Evolutionary conservation across 345 rosid genomes (phyloP).

Genomic region (Camelina hispida): DNA sequence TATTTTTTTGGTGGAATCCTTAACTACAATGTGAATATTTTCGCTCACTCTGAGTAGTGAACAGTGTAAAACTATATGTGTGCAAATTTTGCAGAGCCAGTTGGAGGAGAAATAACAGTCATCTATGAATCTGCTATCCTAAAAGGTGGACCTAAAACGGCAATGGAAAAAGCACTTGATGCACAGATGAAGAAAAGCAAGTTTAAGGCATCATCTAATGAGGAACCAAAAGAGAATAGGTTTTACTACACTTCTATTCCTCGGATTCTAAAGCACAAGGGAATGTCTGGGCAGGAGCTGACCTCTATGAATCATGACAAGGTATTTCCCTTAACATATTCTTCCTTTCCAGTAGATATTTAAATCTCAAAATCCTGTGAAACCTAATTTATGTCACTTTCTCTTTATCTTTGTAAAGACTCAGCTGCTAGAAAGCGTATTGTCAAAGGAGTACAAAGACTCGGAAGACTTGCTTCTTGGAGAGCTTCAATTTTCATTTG

Average conservation of each 20-base stretch:
- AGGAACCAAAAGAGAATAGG: constrained; percentile 53
- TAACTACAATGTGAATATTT: not conserved
- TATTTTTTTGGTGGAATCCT: not conserved
- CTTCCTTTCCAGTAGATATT: not conserved
- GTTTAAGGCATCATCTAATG: constrained; percentile 50
- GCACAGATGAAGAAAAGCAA: constrained; percentile 66
- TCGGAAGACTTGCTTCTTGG: constrained; percentile 87
- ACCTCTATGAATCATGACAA: constrained; percentile 95
- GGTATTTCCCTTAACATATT: constrained; percentile 40
- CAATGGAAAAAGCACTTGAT: constrained; percentile 74
- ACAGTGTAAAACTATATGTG: constrained; percentile 1
- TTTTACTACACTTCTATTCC: constrained; percentile 87
- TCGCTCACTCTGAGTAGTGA: not conserved
- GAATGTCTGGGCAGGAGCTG: constrained; percentile 68
- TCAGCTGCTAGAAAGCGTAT: constrained; percentile 63
- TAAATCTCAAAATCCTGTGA: constrained; percentile 13
- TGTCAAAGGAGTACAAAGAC: constrained; percentile 64
- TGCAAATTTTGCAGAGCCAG: constrained; percentile 63
- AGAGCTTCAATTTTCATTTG: constrained; percentile 84
- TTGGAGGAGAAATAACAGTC: constrained; percentile 91
- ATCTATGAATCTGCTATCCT: constrained; percentile 59
- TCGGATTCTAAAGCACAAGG: constrained; percentile 65
- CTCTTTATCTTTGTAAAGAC: constrained; percentile 51
- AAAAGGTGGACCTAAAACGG: constrained; percentile 52
- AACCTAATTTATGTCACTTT: not conserved